Base-by-base conservation (phyloP, 169 alveolate genomes). In the Cystoisospora suis region DNA sequence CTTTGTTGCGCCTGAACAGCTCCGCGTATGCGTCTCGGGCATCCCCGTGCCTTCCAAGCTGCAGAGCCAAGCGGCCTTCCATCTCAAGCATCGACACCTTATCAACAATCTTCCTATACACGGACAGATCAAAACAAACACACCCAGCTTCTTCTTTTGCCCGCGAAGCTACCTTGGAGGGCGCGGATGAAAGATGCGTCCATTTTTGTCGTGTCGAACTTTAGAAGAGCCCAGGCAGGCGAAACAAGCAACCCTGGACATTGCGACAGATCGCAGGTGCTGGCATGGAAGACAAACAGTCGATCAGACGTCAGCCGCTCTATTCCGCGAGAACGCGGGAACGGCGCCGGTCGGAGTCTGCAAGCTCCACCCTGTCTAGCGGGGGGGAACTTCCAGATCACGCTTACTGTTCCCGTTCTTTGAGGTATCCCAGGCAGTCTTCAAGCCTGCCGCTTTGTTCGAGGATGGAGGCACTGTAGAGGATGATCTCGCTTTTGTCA, bases 401-500 rank as follows among this genome's bases (percentile, higher is more conserved):
- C 23, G n/a, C 77, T 59, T 58, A 83, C 89, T 56, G 38, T 45
- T 83, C 89, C 46, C 70, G 42, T 27, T 59, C 70, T 20, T 61
- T 45, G 36, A 86, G 46, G 49, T 61, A 86, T 9, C 32, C 49
- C 79, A 58, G 9, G 49, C 83, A 59, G 56, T 86, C 56, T 40
- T 47, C 81, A 42, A 56, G 23, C 59, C 81, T 49, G 20, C 91
- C 91, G 38, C 40, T 38, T 42, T 69, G 70, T 77, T 87, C 87
- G 20, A 72, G 86, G 27, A 72, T 23, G 23, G 70, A 29, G 36
- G 90, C 90, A 0, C 65, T 61, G 49, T 86, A 86, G 38, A 86
- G 69, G 42, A 59, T 86, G n/a, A 86, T 42, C 53, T 86, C 90
- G 69, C 90, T 65, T 45, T 44, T 65, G 46, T 86, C 90, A 45